phyloP scores from a whole-genome alignment of 805 yeast species.

The Candida silvatica region DNA sequence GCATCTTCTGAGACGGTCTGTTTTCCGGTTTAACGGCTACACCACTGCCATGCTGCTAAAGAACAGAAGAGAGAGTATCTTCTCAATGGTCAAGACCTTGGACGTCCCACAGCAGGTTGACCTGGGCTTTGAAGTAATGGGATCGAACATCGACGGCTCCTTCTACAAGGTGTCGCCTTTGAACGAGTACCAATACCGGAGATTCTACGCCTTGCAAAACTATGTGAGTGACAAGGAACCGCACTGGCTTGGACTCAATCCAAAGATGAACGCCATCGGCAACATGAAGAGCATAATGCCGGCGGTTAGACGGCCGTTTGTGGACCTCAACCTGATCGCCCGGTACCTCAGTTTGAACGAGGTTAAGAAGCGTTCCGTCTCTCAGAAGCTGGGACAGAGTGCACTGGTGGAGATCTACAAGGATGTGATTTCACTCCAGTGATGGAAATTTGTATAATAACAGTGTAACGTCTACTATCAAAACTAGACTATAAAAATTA shows the following conservation, averaged over 20 bases:
- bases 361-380: conserved; percentile 44
- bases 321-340: conserved; percentile 53
- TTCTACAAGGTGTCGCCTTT: conserved; percentile 67
- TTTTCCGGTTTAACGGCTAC: conserved; percentile 58
- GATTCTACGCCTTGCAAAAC: conserved; percentile 80
- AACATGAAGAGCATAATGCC: conserved; percentile 24
- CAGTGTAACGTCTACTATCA: no score
- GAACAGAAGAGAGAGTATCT: conserved; percentile 25
- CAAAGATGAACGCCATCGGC: conserved; percentile 53
- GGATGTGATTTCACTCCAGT: conserved; percentile 36
- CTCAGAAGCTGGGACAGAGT: conserved; percentile 50
- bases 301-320: conserved; percentile 48
- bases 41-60: conserved; percentile 46
- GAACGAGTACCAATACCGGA: conserved; percentile 65
- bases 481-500: no score
- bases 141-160: conserved; percentile 74
- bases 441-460: no score
- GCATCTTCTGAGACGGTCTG: conserved; percentile 57
- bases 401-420: conserved; percentile 57
- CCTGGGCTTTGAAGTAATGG: conserved; percentile 49
- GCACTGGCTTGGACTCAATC: conserved; percentile 75
- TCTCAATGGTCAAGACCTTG: conserved; percentile 23
- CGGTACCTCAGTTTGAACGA: conserved; percentile 47
- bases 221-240: conserved; percentile 73
- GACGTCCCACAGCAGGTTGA: conserved; percentile 21